Base-by-base conservation (phyloP, 2,329 filamentous ascomycete species). In the Cordyceps javanica region DNA sequence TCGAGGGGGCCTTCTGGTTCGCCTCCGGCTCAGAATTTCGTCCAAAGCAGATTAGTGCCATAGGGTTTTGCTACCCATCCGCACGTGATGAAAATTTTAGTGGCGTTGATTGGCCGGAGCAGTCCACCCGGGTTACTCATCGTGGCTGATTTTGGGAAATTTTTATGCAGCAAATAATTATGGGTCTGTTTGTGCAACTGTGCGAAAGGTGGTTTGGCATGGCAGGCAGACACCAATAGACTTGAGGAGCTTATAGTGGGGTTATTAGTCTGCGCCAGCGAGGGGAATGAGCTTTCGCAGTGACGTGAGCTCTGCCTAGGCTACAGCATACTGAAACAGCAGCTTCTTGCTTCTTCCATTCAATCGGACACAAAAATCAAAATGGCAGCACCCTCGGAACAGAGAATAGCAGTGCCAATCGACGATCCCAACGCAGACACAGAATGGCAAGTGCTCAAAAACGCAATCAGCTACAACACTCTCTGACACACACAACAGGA, bases 341-440 rank as follows among this genome's bases (percentile, higher is more conserved):
- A 13, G 25, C 7, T 49, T 48, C 32, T n/a, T n/a, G n/a, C n/a
- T n/a, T n/a, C n/a, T n/a, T n/a, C 25, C 19, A 9, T 16, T 51
- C 36, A 16, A 16, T 13, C 38, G 13, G 11, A 3, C 5, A 3
- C 25, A 49, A 36, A 16, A 48, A 19, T 1, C 61, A 69, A 32
- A 55, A 87, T 87, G 84, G 82, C 83, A 19, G 82, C 82, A 32
- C 83, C 84, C 36, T 67, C 73, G 63, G 85, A 88, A 55, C 82
- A 88, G 67, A 77, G 85, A 48, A 85, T 88, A 64, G 80, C 80
- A 67, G 94, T 99, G 60, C 91, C 92, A 45, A 88, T 99, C 64
- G 91, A 96, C 70, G 88, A 97, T 70, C 93, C 93, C 32, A 96
- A 97, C 69, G 94, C 91, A 62, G 94, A 99, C 71, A 99, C 94